Evolutionary conservation across 352 stramenopile species (phyloP), one percentile per base, ranked within the genome.

Genomic region (Phytophthora melonis): DNA sequence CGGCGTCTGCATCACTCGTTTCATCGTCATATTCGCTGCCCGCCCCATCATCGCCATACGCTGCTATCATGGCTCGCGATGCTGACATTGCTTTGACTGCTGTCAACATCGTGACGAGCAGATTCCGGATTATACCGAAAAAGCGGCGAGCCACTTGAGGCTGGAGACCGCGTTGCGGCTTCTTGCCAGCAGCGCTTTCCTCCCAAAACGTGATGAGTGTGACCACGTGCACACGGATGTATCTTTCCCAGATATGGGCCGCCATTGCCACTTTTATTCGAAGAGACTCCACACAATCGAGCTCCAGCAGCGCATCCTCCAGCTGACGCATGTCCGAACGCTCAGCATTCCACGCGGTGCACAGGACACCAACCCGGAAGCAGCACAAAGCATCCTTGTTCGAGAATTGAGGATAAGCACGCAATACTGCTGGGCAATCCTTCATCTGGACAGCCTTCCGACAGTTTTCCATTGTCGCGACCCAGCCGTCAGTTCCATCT

Each of bases 271-370:
- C 72, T 74, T 84, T 84, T 19, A 93, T 49, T 47, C 73, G 69
- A 21, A 69, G 61, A 13, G 74, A 72, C 7, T 57, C 61, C 19
- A 94, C 50, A 27, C 77, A 78, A 36, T 93, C 84, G 5, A 94
- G 66, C 60, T 95, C 88, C 10, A 79, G 67, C 47, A 95, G 64
- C 2, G 89, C 89, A 66, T 93, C 84, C 50, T 93, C 87, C 11
- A 96, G 75, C 52, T 95, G 88, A n/a, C 87, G 85, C 89, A 96
- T 95, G 27, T 94, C 83, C 0, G 89, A 93, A 62, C 89, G 86
- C 56, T 94, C 87, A 5, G 86, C 78, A 61, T 95, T 96, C 89
- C 89, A 96, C 25, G 88, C 87, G 7, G 86, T 72, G 60, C 87
- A 95, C 1, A 96, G 73, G 21, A 91, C 60, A 25, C 63, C 79